Percentiles rank a stretch among this genome's conserved stretches.
phyloP scores from a whole-genome alignment of 83 land plant species.

The Picea mariana region DNA sequence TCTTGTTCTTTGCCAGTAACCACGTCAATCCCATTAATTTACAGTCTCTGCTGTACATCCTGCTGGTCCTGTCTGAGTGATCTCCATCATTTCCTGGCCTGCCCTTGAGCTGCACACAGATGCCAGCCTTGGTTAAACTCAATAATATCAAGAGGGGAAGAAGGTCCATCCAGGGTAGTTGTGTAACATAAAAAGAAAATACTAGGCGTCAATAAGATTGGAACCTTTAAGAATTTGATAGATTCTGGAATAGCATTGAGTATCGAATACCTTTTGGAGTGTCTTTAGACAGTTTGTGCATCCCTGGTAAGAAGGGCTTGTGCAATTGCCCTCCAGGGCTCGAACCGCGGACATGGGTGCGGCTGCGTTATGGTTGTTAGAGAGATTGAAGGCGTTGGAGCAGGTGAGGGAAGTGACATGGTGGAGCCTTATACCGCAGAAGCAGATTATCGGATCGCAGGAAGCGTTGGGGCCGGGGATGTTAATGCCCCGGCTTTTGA shows the following conservation, averaged over 20 bases:
- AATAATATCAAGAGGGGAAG: no score
- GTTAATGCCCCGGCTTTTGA: conserved; percentile 36
- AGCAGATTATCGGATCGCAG: conserved; percentile 74
- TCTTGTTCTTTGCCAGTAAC: conserved; percentile 77
- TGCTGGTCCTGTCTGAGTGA: conserved; percentile 31
- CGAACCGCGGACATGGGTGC: not conserved
- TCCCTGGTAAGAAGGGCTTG: not conserved
- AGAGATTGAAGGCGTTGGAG: conserved; percentile 53
- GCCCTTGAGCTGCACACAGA: conserved; percentile 10
- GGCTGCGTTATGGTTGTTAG: not conserved
- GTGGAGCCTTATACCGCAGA: conserved; percentile 78
- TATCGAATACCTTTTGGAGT: conserved; percentile 57
- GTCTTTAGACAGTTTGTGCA: conserved; percentile 60
- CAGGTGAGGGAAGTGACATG: conserved; percentile 57
- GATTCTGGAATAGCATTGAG: no score
- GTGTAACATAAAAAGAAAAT: no score
- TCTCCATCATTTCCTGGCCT: conserved; percentile 9
- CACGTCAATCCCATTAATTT: conserved; percentile 86
- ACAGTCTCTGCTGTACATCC: conserved; percentile 68
- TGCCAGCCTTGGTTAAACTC: no score
- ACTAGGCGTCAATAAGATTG: no score
- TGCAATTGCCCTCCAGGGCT: not conserved
- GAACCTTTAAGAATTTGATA: no score
- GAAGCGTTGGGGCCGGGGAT: conserved; percentile 55
- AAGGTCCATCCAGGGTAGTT: no score